Percentiles rank a stretch among this genome's conserved stretches.
Evolutionary conservation across 768 basidiomycete genomes (phyloP).

Genomic region (Hygrocybe coccinea): DNA sequence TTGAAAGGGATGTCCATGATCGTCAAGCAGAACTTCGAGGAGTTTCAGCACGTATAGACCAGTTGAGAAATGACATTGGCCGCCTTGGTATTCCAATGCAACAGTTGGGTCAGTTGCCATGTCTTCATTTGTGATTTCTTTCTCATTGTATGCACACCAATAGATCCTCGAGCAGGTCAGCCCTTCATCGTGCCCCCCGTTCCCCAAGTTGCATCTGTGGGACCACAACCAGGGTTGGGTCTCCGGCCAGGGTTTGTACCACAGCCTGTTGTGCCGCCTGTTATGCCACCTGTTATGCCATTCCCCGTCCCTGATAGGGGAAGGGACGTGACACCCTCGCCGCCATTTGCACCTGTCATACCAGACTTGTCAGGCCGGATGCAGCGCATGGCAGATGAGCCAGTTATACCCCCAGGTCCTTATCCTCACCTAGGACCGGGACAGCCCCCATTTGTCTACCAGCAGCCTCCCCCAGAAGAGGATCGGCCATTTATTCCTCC

Average conservation of each 20-base stretch:
- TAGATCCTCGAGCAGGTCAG: neutral
- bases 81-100: conserved; percentile 25
- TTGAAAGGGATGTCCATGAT: conserved; percentile 72
- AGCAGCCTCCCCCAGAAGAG: neutral
- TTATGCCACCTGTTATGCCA: conserved; percentile 15
- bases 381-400: neutral
- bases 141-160: neutral
- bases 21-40: conserved; percentile 69
- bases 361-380: conserved; percentile 14
- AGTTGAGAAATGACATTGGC: conserved; percentile 40
- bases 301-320: neutral
- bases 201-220: neutral
- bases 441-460: neutral
- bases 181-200: neutral
- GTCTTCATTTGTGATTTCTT: neutral
- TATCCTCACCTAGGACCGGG: neutral
- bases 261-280: neutral
- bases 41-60: conserved; percentile 57
- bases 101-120: conserved; percentile 28
- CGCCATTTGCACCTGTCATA: conserved; percentile 33
- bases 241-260: neutral
- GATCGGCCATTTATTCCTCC: neutral
- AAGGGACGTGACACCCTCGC: conserved; percentile 10
- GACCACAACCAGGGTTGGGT: neutral
- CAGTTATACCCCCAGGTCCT: neutral